Base-by-base conservation (phyloP, 768 basidiomycete genomes). In the Termitomyces sp. region DNA sequence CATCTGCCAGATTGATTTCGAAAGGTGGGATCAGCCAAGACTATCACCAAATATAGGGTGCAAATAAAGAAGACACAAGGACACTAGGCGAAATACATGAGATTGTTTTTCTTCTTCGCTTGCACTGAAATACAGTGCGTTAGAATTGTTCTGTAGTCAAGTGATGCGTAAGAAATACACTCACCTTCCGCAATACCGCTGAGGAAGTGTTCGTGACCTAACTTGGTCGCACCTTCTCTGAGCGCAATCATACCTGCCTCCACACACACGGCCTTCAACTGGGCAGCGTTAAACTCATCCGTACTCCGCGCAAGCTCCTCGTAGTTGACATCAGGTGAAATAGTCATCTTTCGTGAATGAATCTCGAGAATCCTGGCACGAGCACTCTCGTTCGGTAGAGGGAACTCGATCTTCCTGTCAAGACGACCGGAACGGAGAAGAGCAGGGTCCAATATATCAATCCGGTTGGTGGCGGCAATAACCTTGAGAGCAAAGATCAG, bases 191-290 rank as follows among this genome's bases (percentile, higher is more conserved):
- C 83, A 60, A 95, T 92, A 53, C 92, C 93, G 68, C 89, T 92
- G 70, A 98, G 76, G 82, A 97, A 98, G 72, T 98, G 95, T 72
- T 99, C 97, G 66, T 98, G 96, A 32, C 83, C 86, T 58, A 98
- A 74, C 72, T 88, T 89, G 16, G 85, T 85, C 16, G 94, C 93
- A 33, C 95, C 95, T 73, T 98, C 95, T 64, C 97, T 79, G 43
- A 98, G 75, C 7, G 96, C 93, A 68, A 98, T 97, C 97, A 99
- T 99, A 59, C 97, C 97, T 43, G 97, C 97, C 75, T 99, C 97
- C 1, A 99, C 97, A 74, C 96, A 98, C 3, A 97, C 95, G 0
- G 96, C 97, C 78, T 98, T 97, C 67, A 97, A 75, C 71, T 95
- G 93, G 7, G 93, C 93, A n/a, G 87, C 96, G 69, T 98, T 98